phyloP scores from a whole-genome alignment of 805 yeast genomes.

The Myxozyma mucilagina region DNA sequence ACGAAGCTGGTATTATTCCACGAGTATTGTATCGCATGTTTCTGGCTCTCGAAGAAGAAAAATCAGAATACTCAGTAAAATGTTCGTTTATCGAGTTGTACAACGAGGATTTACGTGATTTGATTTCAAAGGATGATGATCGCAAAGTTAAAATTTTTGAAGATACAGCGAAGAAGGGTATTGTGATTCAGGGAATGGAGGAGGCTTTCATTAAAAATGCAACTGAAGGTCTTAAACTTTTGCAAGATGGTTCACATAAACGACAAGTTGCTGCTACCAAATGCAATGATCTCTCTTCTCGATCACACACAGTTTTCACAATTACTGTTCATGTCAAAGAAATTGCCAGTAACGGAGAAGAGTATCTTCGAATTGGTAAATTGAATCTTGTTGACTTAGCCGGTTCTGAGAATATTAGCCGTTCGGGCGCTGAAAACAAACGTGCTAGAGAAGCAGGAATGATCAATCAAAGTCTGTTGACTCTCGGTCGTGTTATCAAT shows the following conservation, averaged over 20 bases:
- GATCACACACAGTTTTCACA: conserved; percentile 80
- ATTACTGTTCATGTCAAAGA: conserved; percentile 59
- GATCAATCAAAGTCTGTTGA: conserved; percentile 81
- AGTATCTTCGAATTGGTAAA: conserved; percentile 58
- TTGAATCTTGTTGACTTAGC: conserved; percentile 90
- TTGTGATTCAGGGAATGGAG: conserved; percentile 59
- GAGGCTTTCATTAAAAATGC: conserved; percentile 53
- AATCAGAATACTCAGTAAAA: conserved; percentile 64
- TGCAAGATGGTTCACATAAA: conserved; percentile 58
- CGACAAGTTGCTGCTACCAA: conserved; percentile 78
- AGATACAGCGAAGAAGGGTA: conserved; percentile 47
- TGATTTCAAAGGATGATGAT: conserved; percentile 49
- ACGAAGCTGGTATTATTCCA: conserved; percentile 65
- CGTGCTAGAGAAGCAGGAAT: conserved; percentile 93
- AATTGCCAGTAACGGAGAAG: conserved; percentile 52
- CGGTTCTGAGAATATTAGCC: conserved; percentile 84
- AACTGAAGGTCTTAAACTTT: conserved; percentile 51
- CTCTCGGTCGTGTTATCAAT: conserved; percentile 87
- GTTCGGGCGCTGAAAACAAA: conserved; percentile 84
- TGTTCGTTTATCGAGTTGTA: conserved; percentile 83
- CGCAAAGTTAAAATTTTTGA: conserved; percentile 61
- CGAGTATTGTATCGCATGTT: conserved; percentile 60
- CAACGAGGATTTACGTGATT: conserved; percentile 80
- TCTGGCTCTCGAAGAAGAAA: conserved; percentile 44
- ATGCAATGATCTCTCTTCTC: conserved; percentile 71